phyloP scores from a whole-genome alignment of 371 early-diverging fungal genomes.

The Choanephora cucurbitarum region DNA sequence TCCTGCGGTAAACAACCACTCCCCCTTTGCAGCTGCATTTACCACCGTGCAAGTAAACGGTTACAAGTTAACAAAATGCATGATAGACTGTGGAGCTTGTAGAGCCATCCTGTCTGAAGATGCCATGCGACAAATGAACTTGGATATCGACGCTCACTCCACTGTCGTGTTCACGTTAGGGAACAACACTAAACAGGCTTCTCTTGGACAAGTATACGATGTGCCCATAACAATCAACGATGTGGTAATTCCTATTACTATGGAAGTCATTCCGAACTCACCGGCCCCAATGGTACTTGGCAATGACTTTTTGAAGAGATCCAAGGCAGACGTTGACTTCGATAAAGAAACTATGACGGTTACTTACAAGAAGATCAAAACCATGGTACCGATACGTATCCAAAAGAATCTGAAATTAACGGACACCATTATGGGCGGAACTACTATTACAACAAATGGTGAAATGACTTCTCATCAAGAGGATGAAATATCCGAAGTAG shows the following conservation, averaged over 20 bases:
- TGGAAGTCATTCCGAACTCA: background rate
- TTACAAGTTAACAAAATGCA: background rate
- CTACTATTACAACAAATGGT: too few species aligned
- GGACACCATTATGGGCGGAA: background rate
- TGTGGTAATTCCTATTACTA: background rate
- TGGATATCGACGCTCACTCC: background rate
- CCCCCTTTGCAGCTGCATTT: too few species aligned
- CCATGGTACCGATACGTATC: background rate
- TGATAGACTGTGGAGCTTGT: conserved; percentile 1
- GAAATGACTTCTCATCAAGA: conserved; percentile 1
- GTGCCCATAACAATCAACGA: background rate
- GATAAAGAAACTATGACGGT: background rate
- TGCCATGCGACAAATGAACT: background rate
- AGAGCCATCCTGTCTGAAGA: background rate
- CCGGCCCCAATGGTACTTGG: background rate
- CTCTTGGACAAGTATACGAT: background rate
- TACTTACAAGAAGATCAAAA: background rate
- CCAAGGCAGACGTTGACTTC: background rate
- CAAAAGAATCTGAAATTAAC: conserved; percentile 13
- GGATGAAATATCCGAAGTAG: conserved; percentile 8
- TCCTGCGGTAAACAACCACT: too few species aligned
- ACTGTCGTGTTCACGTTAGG: background rate
- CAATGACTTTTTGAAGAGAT: background rate
- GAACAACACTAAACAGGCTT: background rate
- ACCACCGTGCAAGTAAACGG: background rate